Evolutionary conservation across 768 basidiomycete genomes (phyloP).

Genomic region (Calocybe cyanea): DNA sequence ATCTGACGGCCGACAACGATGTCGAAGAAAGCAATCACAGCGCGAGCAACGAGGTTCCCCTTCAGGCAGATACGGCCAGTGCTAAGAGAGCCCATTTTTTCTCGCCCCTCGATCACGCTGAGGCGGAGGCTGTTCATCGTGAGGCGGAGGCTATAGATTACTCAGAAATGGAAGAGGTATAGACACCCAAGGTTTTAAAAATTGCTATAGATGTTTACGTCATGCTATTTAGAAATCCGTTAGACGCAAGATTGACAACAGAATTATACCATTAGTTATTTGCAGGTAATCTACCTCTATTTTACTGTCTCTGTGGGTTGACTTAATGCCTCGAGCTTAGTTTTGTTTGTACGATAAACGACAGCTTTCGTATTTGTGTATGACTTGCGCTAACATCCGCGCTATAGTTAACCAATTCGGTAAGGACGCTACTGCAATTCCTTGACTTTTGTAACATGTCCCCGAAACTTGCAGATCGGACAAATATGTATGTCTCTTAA

Average conservation of each 20-base stretch:
- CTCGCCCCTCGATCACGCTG: conserved; percentile 37
- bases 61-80: conserved; percentile 36
- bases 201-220: background rate
- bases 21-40: conserved; percentile 1
- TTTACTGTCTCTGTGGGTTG: background rate
- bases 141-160: conserved; percentile 48
- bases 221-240: conserved; percentile 32
- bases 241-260: conserved; percentile 46
- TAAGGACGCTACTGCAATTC: conserved; percentile 16
- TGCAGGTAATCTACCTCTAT: conserved; percentile 32
- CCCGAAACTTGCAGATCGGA: conserved; percentile 37
- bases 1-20: background rate
- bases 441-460: background rate
- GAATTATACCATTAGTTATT: conserved; percentile 46
- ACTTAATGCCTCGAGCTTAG: conserved; percentile 20
- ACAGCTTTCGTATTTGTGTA: background rate
- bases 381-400: conserved; percentile 13
- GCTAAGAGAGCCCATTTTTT: conserved; percentile 44
- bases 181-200: background rate
- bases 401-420: conserved; percentile 43
- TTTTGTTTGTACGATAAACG: conserved; percentile 38
- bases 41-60: conserved; percentile 31
- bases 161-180: conserved; percentile 46
- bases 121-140: conserved; percentile 45
- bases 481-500: conserved; percentile 42